Percentiles rank a stretch among this genome's conserved stretches.
phyloP scores from a whole-genome alignment of 2,329 filamentous ascomycete species.

The Fusarium compactum region DNA sequence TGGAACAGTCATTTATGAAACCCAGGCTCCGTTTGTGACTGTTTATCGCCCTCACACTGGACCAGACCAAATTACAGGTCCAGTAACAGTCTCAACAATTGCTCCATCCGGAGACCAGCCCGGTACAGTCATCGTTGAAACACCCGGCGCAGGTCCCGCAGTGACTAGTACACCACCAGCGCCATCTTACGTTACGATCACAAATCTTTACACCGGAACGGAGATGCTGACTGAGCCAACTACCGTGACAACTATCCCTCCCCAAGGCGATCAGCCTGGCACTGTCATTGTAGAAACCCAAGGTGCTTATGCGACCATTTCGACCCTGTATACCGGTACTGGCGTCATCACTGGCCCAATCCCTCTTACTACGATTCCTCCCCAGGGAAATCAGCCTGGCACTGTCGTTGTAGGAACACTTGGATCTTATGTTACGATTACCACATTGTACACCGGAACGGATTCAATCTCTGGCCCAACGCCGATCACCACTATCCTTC shows the following conservation, averaged over 20 bases:
- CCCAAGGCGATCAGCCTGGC: conserved; percentile 22
- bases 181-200: conserved; percentile 26
- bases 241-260: conserved; percentile 22
- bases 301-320: conserved; percentile 12
- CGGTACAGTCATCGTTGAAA: conserved; percentile 26
- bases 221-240: conserved; percentile 16
- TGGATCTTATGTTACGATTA: conserved; percentile 21
- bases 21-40: conserved; percentile 17
- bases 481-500: conserved; percentile 17
- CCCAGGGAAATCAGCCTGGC: conserved; percentile 19
- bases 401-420: conserved; percentile 16
- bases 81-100: conserved; percentile 28
- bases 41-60: conserved; percentile 18
- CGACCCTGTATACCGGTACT: conserved; percentile 23
- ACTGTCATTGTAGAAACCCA: conserved; percentile 18
- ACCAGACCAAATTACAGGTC: conserved; percentile 16
- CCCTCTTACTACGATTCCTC: conserved; percentile 19
- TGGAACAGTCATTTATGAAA: conserved; percentile 31
- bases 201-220: conserved; percentile 21
- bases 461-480: conserved; percentile 16
- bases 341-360: conserved; percentile 13
- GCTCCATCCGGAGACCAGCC: conserved; percentile 19
- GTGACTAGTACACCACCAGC: conserved; percentile 25
- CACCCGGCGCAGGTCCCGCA: conserved; percentile 7
- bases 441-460: conserved; percentile 6